Conservation (phyloP, 2,329 filamentous ascomycete species). For the Trichoderma polysporum region DNA sequence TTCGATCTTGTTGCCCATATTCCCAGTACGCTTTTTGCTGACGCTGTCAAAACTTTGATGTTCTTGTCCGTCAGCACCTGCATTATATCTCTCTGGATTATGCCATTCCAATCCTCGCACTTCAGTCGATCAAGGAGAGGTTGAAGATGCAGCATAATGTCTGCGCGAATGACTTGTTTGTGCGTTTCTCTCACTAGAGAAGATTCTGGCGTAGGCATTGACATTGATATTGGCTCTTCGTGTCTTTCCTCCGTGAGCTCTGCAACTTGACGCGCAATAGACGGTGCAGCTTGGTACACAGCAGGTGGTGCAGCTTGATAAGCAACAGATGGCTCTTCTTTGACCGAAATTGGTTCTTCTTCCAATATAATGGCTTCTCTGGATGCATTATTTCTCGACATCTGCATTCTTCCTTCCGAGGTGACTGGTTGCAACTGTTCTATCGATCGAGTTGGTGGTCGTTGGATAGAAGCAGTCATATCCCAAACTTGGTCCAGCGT, state of each 20-base stretch:
- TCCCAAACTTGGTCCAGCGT: background rate
- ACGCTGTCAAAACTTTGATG: background rate
- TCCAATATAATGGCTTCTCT: background rate
- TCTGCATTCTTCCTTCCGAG: too few species aligned
- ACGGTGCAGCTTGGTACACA: background rate
- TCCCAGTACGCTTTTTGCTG: background rate
- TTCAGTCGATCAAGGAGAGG: background rate
- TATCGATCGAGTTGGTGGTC: background rate
- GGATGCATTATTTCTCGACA: background rate
- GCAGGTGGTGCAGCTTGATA: background rate
- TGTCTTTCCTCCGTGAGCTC: background rate
- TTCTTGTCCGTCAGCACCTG: background rate
- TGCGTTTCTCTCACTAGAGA: background rate
- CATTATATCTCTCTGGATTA: background rate
- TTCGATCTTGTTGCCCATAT: background rate
- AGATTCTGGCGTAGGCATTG: fast-evolving
- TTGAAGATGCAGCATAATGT: background rate
- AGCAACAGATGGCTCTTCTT: background rate
- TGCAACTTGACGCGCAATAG: background rate
- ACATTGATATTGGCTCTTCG: background rate
- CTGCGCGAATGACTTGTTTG: background rate
- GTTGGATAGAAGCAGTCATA: fast-evolving
- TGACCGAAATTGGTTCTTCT: background rate
- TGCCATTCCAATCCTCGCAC: background rate
- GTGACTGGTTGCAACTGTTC: background rate